Conservation (phyloP, 192 early-diverging fungal genomes). For the Gamsiella multidivaricata region DNA sequence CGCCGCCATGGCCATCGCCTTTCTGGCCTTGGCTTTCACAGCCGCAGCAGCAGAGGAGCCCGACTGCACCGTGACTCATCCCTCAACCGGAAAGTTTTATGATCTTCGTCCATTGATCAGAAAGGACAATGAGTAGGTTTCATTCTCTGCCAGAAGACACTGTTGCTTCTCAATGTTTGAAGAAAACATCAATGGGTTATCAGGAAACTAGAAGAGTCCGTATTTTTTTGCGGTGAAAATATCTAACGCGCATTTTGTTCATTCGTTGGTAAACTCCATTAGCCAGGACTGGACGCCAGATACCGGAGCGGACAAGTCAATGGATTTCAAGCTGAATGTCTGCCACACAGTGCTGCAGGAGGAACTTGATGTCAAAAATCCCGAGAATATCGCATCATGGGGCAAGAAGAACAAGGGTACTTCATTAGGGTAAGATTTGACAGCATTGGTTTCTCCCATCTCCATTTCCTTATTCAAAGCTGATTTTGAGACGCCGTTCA, state of each 20-base stretch:
- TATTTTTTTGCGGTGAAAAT: background rate
- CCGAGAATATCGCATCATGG: conserved; percentile 38
- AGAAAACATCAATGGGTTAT: background rate
- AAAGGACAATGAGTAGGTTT: conserved; percentile 40
- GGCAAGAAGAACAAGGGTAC: conserved; percentile 41
- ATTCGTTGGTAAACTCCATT: background rate
- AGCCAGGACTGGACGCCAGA: conserved; percentile 44
- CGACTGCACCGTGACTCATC: conserved; percentile 45
- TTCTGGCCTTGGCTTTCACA: conserved; percentile 1
- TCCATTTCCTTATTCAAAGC: background rate
- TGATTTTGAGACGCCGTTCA: background rate
- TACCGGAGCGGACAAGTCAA: conserved; percentile 23
- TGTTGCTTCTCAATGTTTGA: background rate
- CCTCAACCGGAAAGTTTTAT: conserved; percentile 35
- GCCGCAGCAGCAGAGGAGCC: conserved; percentile 30
- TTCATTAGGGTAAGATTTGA: conserved; percentile 41
- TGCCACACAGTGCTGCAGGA: conserved; percentile 33
- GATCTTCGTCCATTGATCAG: conserved; percentile 41
- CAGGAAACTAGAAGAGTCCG: background rate
- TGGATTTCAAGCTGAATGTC: conserved; percentile 32
- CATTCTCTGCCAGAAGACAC: too few species aligned
- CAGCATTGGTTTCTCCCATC: background rate
- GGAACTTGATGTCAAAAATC: conserved; percentile 41
- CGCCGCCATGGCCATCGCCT: conserved; percentile 13
- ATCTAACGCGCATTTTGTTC: background rate